Evolutionary conservation across 2,329 filamentous ascomycete genomes (phyloP).

Genomic region (Microsporum ferrugineum): DNA sequence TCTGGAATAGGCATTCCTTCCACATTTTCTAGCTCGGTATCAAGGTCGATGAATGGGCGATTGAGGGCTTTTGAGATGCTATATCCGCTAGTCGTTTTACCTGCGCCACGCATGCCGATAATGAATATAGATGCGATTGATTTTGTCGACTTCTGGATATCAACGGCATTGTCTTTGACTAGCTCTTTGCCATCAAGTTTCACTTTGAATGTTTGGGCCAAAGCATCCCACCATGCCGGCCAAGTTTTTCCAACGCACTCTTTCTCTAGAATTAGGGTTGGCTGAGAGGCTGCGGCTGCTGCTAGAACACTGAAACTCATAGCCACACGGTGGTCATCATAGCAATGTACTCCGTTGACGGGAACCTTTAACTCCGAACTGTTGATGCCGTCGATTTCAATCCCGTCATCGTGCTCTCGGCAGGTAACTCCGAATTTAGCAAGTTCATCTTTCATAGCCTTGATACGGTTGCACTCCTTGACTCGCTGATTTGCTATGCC

Average conservation of each 20-base stretch:
- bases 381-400: slow-evolving; percentile 51
- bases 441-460: slow-evolving; percentile 88
- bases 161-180: slow-evolving; percentile 25
- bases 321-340: slow-evolving; percentile 93
- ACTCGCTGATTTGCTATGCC: slow-evolving; percentile 97
- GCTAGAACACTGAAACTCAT: slow-evolving; percentile 91
- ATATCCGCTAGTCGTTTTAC: slow-evolving; percentile 84
- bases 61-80: slow-evolving; percentile 70
- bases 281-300: slow-evolving; percentile 55
- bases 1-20: slow-evolving; percentile 71
- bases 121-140: slow-evolving; percentile 66
- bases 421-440: slow-evolving; percentile 85
- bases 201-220: slow-evolving; percentile 67
- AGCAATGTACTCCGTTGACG: slow-evolving; percentile 67
- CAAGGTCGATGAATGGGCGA: slow-evolving; percentile 73
- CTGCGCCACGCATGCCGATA: slow-evolving; percentile 93
- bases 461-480: slow-evolving; percentile 95
- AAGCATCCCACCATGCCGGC: slow-evolving; percentile 95
- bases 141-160: slow-evolving; percentile 30
- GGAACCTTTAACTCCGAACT: slow-evolving; percentile 45
- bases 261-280: slow-evolving; percentile 71
- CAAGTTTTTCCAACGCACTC: slow-evolving; percentile 96
- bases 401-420: slow-evolving; percentile 86
- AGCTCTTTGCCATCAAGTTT: slow-evolving; percentile 62
- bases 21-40: slow-evolving; percentile 69